phyloP scores from a whole-genome alignment of 306 rosid genomes.

The Medicago lupulina region DNA sequence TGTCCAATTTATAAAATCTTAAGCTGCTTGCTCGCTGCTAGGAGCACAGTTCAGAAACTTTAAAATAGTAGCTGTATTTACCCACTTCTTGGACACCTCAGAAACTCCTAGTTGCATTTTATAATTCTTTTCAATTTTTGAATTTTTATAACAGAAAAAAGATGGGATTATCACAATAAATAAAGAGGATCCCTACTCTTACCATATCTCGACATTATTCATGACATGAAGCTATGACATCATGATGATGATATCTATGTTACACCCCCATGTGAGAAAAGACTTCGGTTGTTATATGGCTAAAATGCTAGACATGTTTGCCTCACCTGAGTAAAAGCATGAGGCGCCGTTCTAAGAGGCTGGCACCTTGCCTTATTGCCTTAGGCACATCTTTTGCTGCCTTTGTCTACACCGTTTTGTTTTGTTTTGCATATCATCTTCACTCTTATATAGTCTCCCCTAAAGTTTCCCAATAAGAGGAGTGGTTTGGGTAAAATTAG shows the following conservation, averaged over 20 bases:
- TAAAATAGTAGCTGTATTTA: background rate
- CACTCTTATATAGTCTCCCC: background rate
- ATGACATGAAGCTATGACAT: background rate
- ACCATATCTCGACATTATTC: background rate
- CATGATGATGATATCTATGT: background rate
- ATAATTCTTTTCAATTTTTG: too few relatives aligned
- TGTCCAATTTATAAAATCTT: background rate
- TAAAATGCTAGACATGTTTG: background rate
- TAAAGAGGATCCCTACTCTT: background rate
- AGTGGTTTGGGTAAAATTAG: background rate
- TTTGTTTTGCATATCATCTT: background rate
- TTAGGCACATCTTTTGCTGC: background rate
- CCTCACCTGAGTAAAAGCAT: background rate
- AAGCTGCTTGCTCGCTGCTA: background rate
- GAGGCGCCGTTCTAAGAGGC: background rate
- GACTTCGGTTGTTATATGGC: background rate
- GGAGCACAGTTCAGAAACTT: background rate
- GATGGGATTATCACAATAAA: background rate
- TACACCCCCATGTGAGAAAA: background rate
- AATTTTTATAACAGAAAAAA: background rate
- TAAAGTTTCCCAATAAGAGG: constrained; percentile 2
- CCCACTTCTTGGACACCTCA: too few relatives aligned
- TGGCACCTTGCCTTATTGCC: background rate
- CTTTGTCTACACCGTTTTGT: background rate
- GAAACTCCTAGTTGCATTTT: too few relatives aligned